Conservation (phyloP, 495 filamentous ascomycete genomes). For the Staphylotrichum tortipilum region DNA sequence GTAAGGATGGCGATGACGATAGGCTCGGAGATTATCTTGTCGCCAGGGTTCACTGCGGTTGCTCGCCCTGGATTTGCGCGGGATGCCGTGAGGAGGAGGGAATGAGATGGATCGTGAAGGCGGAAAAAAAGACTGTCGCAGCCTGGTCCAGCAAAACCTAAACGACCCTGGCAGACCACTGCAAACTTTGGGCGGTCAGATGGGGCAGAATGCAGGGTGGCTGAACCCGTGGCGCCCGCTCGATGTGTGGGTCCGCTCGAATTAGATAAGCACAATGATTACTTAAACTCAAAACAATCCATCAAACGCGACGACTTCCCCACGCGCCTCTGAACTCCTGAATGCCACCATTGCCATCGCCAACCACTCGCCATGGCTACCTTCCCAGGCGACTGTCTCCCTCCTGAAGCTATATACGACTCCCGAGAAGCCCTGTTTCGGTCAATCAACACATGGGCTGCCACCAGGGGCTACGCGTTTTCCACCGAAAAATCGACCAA, state of each 20-base stretch:
- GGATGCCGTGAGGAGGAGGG: conserved; percentile 8
- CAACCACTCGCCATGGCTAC: background rate
- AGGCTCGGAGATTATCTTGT: background rate
- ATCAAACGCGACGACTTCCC: no score
- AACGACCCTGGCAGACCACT: background rate
- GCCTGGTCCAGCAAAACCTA: background rate
- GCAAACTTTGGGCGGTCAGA: conserved; percentile 11
- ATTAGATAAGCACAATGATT: no score
- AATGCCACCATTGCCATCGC: no score
- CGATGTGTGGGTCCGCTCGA: no score
- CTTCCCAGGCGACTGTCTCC: background rate
- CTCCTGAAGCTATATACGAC: background rate
- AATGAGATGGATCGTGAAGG: conserved; percentile 2
- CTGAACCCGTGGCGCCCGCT: conserved; percentile 14
- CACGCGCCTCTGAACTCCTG: no score
- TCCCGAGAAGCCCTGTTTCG: background rate
- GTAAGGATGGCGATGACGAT: conserved; percentile 1
- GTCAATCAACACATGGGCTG: background rate
- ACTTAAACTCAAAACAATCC: no score
- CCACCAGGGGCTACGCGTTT: background rate
- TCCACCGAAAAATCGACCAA: background rate
- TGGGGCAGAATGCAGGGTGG: conserved; percentile 7
- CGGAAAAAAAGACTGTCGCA: background rate
- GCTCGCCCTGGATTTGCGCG: conserved; percentile 22
- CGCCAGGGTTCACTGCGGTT: conserved; percentile 28